These are phyloP conservation scores for Colletotrichum cordylinicola DNA, from an alignment of 2,329 filamentous ascomycete species.

Conservation along the genomic window DNA sequence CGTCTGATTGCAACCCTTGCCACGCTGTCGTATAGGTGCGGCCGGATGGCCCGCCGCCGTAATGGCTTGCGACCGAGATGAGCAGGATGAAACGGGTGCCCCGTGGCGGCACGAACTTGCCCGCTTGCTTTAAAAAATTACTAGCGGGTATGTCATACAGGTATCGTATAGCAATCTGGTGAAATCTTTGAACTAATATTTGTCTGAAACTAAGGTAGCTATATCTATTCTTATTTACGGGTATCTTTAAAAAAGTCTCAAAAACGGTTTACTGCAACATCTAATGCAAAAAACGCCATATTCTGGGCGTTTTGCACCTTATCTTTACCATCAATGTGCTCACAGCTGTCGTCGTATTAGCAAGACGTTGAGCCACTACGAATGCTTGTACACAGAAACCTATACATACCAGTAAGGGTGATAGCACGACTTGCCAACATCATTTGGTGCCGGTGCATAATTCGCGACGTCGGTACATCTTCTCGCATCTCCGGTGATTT, in stretches of 20 bases:
- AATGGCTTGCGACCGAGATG: background rate
- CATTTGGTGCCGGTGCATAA: background rate
- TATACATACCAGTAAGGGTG: background rate
- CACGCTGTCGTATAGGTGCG: background rate
- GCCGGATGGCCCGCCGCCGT: too few relatives aligned
- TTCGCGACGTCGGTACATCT: background rate
- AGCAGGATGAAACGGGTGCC: background rate
- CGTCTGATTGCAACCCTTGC: background rate
- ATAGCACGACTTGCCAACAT: background rate
- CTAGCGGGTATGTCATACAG: too few relatives aligned
- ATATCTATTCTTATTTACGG: background rate
- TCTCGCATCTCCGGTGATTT: background rate
- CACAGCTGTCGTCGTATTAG: background rate
- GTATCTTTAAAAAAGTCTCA: background rate
- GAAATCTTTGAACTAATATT: too few relatives aligned
- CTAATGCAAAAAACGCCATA: background rate
- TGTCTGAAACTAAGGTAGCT: too few relatives aligned
- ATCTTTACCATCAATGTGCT: background rate
- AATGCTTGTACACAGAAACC: background rate
- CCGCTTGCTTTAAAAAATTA: too few relatives aligned
- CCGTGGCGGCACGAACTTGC: too few relatives aligned
- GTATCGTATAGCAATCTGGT: too few relatives aligned
- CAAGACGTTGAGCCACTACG: background rate
- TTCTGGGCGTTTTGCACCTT: background rate
- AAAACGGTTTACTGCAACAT: background rate